Evolutionary conservation across 768 basidiomycete species (phyloP).

Genomic region (Amanita molliuscula): DNA sequence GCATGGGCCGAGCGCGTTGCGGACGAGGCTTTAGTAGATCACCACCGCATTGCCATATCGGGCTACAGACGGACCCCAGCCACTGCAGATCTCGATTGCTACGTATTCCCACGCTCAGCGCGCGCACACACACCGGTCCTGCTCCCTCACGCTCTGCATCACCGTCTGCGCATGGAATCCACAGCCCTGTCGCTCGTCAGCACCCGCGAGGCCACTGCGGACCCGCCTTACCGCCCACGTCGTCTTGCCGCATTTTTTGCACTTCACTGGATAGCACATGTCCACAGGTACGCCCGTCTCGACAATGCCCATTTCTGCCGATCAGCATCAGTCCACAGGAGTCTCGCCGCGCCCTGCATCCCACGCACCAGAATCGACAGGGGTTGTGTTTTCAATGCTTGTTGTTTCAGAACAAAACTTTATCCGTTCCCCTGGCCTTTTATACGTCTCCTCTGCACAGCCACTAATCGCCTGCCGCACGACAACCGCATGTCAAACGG

Average conservation of each 20-base stretch:
- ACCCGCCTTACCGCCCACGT: conserved; percentile 52
- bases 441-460: background rate
- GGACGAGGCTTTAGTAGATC: conserved; percentile 21
- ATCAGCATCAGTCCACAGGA: background rate
- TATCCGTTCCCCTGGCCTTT: background rate
- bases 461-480: background rate
- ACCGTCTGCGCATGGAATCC: conserved; percentile 11
- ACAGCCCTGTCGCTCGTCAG: conserved; percentile 16
- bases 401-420: background rate
- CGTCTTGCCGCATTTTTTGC: conserved; percentile 53
- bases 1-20: conserved; percentile 6
- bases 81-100: conserved; percentile 3
- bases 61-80: conserved; percentile 9
- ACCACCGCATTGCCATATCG: conserved; percentile 19
- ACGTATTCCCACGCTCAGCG: conserved; percentile 9
- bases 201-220: conserved; percentile 9
- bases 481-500: background rate
- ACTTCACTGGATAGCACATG: conserved; percentile 46
- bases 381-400: background rate
- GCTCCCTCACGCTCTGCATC: conserved; percentile 35
- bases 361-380: background rate
- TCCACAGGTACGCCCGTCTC: conserved; percentile 28
- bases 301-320: background rate
- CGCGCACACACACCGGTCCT: conserved; percentile 34
- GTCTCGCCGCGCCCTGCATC: background rate